Conservation (phyloP, 1,284 basidiomycete genomes). For the Tylopilus sp. region DNA sequence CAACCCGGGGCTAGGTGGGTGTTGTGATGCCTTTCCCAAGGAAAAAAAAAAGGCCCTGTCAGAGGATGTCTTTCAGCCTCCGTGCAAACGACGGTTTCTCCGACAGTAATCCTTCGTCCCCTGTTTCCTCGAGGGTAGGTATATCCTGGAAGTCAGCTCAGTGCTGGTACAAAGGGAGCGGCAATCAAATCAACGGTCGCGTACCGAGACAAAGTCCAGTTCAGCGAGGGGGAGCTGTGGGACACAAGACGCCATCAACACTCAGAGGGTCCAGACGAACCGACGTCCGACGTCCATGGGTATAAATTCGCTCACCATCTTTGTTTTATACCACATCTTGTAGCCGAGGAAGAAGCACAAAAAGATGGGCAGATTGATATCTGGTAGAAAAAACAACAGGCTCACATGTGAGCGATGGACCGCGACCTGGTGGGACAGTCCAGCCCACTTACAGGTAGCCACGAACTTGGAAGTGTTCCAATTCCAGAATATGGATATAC, state of each 20-base stretch:
- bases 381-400: slow-evolving; percentile 10
- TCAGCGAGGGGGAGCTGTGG: slow-evolving; percentile 13
- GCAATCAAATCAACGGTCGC: not conserved
- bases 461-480: slow-evolving; percentile 40
- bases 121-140: slow-evolving; percentile 24
- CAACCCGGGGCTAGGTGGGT: no score
- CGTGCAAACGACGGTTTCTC: slow-evolving; percentile 8
- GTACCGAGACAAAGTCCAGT: slow-evolving; percentile 17
- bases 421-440: slow-evolving; percentile 16
- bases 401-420: not conserved
- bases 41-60: not conserved
- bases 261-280: not conserved
- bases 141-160: slow-evolving; percentile 16
- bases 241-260: not conserved
- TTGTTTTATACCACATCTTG: slow-evolving; percentile 55
- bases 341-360: slow-evolving; percentile 24
- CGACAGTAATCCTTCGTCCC: slow-evolving; percentile 15
- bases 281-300: not conserved
- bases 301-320: slow-evolving; percentile 28
- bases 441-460: slow-evolving; percentile 35
- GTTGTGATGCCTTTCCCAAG: no score
- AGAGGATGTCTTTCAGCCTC: slow-evolving; percentile 13
- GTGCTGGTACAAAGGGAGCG: no score
- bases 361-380: slow-evolving; percentile 27
- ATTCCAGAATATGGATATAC: slow-evolving; percentile 44